Evolutionary conservation across 1,284 basidiomycete species (phyloP).

Genomic region (Microbotryum violaceum): DNA sequence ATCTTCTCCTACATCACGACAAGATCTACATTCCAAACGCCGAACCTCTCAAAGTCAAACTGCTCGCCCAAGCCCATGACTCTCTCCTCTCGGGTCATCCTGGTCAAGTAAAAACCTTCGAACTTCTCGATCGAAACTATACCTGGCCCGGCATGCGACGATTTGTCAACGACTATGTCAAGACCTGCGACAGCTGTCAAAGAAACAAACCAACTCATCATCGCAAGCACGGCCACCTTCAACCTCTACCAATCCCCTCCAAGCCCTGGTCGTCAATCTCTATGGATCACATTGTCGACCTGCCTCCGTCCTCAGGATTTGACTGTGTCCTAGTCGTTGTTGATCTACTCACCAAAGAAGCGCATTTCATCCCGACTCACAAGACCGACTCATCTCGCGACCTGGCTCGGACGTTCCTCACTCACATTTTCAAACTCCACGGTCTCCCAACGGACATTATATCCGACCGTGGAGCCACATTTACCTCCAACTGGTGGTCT

Average conservation of each 20-base stretch:
- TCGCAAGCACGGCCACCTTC: conserved; percentile 39
- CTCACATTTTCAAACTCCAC: conserved; percentile 15
- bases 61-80: conserved; percentile 35
- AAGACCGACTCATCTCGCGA: conserved; percentile 3
- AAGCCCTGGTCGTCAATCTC: conserved; percentile 45
- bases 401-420: conserved; percentile 16
- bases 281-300: conserved; percentile 47
- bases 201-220: conserved; percentile 41
- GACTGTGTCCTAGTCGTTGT: conserved; percentile 46
- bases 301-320: conserved; percentile 43
- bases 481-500: conserved; percentile 36
- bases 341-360: conserved; percentile 45
- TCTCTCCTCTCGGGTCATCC: too few relatives aligned
- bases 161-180: too few relatives aligned
- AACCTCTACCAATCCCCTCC: conserved; percentile 38
- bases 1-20: neutral
- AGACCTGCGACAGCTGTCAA: too few relatives aligned
- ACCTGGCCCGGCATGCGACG: too few relatives aligned
- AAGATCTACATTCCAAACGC: conserved; percentile 41
- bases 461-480: conserved; percentile 37
- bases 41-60: conserved; percentile 10
- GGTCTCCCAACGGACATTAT: conserved; percentile 32
- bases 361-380: conserved; percentile 41
- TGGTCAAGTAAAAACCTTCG: too few relatives aligned
- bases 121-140: too few relatives aligned